These are phyloP conservation scores for Epichloe hybrida DNA, from an alignment of 2,329 filamentous ascomycete species.

Conservation along the genomic window DNA sequence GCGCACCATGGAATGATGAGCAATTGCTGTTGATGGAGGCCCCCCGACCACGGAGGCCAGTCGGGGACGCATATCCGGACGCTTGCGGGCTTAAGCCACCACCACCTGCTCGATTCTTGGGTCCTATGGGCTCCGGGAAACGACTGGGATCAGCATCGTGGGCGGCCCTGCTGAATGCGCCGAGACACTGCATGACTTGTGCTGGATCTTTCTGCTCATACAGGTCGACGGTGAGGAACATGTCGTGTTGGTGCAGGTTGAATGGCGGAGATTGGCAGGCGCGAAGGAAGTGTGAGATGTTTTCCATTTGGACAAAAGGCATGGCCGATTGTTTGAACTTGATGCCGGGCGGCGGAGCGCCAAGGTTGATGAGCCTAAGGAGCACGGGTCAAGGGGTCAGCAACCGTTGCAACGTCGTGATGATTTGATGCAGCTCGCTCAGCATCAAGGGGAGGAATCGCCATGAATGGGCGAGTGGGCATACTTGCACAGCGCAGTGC, in stretches of 20 bases:
- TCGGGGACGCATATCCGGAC: conserved; percentile 43
- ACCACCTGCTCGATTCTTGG: conserved; percentile 38
- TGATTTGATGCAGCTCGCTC: no score
- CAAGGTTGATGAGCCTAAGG: conserved; percentile 66
- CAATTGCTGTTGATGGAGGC: conserved; percentile 45
- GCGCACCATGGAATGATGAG: conserved; percentile 33
- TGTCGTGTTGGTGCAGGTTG: conserved; percentile 81
- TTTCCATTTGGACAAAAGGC: conserved; percentile 99
- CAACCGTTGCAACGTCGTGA: no score
- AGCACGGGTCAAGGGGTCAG: not conserved
- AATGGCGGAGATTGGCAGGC: conserved; percentile 77
- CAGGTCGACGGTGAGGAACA: conserved; percentile 92
- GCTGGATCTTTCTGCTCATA: conserved; percentile 93
- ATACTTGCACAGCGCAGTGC: conserved; percentile 83
- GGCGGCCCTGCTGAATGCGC: conserved; percentile 81
- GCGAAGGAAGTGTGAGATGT: conserved; percentile 88
- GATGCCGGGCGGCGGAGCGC: conserved; percentile 60
- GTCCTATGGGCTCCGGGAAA: conserved; percentile 67
- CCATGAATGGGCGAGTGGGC: conserved; percentile 13
- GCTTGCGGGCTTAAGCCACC: conserved; percentile 50
- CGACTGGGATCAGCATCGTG: conserved; percentile 57
- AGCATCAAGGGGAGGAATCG: not conserved
- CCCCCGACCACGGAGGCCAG: conserved; percentile 30
- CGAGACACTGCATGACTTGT: conserved; percentile 85
- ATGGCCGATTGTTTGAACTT: conserved; percentile 86